Percentiles rank a stretch among this genome's conserved stretches.
These are phyloP conservation scores for Tolypocladium ophioglossoides DNA, from an alignment of 2,329 filamentous ascomycete genomes.

Conservation along the genomic window DNA sequence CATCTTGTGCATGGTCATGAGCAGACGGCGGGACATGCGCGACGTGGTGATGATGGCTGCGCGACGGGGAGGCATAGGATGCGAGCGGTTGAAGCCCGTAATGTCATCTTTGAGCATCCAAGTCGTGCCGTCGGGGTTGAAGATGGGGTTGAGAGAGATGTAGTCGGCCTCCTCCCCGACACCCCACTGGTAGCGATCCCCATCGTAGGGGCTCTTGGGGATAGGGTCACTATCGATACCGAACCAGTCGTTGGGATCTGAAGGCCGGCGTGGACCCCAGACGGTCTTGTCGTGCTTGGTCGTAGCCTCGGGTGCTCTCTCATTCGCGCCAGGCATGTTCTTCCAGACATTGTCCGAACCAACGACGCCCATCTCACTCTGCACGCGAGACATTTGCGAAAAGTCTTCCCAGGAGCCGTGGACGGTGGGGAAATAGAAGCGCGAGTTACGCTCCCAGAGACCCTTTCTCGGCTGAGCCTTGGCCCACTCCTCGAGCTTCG, in stretches of 20 bases:
- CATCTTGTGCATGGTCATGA: constrained; percentile 84
- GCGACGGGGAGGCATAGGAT: constrained; percentile 57
- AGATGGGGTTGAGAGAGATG: constrained; percentile 85
- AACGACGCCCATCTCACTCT: constrained; percentile 59
- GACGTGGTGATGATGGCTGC: constrained; percentile 83
- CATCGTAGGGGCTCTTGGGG: constrained; percentile 61
- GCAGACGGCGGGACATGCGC: constrained; percentile 68
- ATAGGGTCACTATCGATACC: constrained; percentile 61
- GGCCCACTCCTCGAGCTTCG: constrained; percentile 59
- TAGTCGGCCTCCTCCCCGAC: constrained; percentile 85
- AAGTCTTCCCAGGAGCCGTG: constrained; percentile 77
- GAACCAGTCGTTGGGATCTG: constrained; percentile 59
- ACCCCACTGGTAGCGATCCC: constrained; percentile 78
- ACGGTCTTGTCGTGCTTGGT: constrained; percentile 50
- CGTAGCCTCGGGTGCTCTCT: constrained; percentile 23
- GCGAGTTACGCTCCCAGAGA: constrained; percentile 68
- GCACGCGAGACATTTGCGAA: constrained; percentile 59
- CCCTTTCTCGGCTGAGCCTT: constrained; percentile 66
- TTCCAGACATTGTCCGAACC: constrained; percentile 60
- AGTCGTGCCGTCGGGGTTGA: constrained; percentile 76
- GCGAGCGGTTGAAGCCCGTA: constrained; percentile 63
- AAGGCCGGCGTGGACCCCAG: constrained; percentile 74
- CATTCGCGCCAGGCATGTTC: constrained; percentile 30
- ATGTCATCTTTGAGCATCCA: constrained; percentile 79
- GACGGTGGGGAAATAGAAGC: constrained; percentile 67